Conservation (phyloP, 2,329 filamentous ascomycete genomes). For the Colletotrichum tabaci region DNA sequence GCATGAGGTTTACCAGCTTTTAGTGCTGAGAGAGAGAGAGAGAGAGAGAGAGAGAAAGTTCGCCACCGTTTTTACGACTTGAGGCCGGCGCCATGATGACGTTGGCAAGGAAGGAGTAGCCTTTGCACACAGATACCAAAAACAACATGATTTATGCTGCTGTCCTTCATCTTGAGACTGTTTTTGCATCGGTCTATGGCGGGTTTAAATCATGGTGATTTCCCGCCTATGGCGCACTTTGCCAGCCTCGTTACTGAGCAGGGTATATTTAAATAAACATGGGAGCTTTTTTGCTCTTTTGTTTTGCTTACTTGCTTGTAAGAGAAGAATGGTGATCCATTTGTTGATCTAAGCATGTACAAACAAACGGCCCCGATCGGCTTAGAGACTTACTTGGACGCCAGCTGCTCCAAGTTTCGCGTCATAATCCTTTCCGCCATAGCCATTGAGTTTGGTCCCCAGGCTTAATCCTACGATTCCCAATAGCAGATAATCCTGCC, state of each 20-base stretch:
- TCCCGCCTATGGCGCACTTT: neutral
- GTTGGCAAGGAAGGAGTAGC: constrained; percentile 8
- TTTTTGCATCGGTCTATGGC: neutral
- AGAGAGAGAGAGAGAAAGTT: neutral
- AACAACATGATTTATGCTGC: constrained; percentile 20
- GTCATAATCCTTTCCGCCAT: neutral
- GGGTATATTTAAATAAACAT: neutral
- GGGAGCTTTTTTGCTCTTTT: too few relatives aligned
- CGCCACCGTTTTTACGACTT: constrained; percentile 4
- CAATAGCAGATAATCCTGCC: neutral
- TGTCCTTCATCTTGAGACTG: neutral
- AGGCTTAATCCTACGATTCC: neutral
- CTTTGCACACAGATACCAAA: constrained; percentile 41
- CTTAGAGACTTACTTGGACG: neutral
- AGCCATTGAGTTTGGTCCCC: neutral
- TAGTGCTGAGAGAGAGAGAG: neutral
- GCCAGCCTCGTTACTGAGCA: neutral
- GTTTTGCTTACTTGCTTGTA: too few relatives aligned
- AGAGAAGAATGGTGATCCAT: neutral
- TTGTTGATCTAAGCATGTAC: neutral
- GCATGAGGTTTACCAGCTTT: neutral
- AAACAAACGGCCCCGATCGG: neutral
- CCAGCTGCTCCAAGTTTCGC: neutral
- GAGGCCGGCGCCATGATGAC: constrained; percentile 20
- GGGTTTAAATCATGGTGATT: neutral